A percentile compares a stretch with the other conserved stretches of the same genome.
These are phyloP conservation scores for Bacterosira constricta DNA, from an alignment of 108 stramenopile genomes.

Conservation along the genomic window DNA sequence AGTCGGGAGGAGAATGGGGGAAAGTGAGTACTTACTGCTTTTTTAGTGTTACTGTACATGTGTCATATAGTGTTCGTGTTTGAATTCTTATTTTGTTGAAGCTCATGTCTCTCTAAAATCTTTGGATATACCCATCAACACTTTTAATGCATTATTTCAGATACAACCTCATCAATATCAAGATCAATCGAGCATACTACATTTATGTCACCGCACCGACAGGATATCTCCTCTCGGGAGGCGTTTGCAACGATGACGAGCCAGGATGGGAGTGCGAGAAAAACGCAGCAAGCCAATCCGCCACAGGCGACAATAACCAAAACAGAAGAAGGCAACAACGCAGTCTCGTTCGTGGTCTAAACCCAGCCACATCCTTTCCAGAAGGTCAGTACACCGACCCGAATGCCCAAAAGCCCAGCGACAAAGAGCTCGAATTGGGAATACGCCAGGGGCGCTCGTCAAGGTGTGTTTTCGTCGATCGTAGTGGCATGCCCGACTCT, in stretches of 20 bases:
- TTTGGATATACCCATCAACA: background rate
- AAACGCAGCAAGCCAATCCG: background rate
- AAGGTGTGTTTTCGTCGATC: conserved; percentile 20
- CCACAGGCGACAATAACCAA: background rate
- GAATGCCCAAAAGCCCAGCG: too few species aligned
- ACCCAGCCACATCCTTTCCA: too few species aligned
- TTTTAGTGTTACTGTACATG: background rate
- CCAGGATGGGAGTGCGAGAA: background rate
- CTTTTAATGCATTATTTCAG: background rate
- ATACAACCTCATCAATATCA: conserved; percentile 9
- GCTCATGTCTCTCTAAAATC: too few species aligned
- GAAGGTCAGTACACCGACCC: too few species aligned
- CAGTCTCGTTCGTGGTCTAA: too few species aligned
- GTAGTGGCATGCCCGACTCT: conserved; percentile 1
- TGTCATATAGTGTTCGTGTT: too few species aligned
- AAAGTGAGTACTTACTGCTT: conserved; percentile 15
- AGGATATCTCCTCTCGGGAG: background rate
- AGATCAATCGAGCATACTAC: conserved; percentile 7
- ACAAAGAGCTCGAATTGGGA: too few species aligned
- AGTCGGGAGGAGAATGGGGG: conserved; percentile 3
- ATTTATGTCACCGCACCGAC: background rate
- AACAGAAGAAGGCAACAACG: background rate
- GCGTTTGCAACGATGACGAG: conserved; percentile 1
- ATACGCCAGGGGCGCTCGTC: conserved; percentile 8
- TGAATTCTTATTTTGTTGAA: too few species aligned